These are phyloP conservation scores for Anthoceros angustus DNA, from an alignment of 225 moss, liverwort and hornwort genomes.

Conservation along the genomic window DNA sequence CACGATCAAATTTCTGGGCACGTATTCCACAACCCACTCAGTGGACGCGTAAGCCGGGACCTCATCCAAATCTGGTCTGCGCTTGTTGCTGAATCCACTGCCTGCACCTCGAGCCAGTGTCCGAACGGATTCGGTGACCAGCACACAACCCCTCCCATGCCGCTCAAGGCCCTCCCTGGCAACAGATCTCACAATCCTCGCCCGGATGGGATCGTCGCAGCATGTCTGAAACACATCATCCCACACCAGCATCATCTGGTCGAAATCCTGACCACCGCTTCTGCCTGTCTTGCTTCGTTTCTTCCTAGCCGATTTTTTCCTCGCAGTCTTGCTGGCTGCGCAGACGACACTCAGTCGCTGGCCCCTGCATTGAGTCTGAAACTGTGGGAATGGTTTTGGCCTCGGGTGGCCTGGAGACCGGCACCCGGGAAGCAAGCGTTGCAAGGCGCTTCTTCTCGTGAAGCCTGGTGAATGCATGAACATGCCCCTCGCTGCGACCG, in stretches of 20 bases:
- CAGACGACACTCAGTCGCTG: background rate
- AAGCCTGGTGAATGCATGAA: no score
- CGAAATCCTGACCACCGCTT: conserved; percentile 34
- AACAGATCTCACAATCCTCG: conserved; percentile 21
- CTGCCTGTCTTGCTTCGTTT: background rate
- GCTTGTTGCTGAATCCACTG: conserved; percentile 76
- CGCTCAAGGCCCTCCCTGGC: conserved; percentile 31
- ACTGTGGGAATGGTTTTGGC: background rate
- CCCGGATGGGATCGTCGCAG: conserved; percentile 33
- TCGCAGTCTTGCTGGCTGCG: background rate
- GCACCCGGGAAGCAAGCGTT: no score
- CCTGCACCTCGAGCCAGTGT: conserved; percentile 65
- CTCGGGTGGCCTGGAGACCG: no score
- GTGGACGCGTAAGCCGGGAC: conserved; percentile 50
- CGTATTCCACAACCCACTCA: conserved; percentile 40
- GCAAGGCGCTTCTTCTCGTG: no score
- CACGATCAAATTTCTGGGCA: conserved; percentile 56
- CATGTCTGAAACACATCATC: conserved; percentile 56
- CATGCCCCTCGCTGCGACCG: no score
- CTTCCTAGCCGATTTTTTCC: background rate
- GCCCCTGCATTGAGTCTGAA: background rate
- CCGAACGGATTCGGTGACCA: conserved; percentile 49
- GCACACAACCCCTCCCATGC: conserved; percentile 65
- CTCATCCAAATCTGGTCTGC: conserved; percentile 37
- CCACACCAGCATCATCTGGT: conserved; percentile 91